phyloP scores from a whole-genome alignment of 257 asterid species.

The Plantago ovata region DNA sequence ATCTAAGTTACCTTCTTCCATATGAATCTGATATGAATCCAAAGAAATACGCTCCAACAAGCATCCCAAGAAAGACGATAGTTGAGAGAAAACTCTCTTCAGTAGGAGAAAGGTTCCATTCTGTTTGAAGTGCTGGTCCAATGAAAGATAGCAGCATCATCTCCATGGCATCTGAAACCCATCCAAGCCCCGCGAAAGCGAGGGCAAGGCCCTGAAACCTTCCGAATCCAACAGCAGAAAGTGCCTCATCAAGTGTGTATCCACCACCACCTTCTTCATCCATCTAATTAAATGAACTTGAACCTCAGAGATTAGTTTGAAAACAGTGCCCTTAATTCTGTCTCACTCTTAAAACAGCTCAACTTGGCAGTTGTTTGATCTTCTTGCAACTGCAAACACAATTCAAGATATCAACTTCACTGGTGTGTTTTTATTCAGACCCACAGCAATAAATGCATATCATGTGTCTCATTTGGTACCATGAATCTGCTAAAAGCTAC shows the following conservation, averaged over 20 bases:
- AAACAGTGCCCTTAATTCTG: too few species aligned
- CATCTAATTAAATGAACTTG: background rate
- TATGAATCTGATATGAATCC: slow-evolving; percentile 29
- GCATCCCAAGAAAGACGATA: slow-evolving; percentile 31
- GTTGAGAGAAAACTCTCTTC: slow-evolving; percentile 30
- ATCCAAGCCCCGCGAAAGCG: slow-evolving; percentile 23
- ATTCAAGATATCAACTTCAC: too few species aligned
- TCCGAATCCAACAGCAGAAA: slow-evolving; percentile 16
- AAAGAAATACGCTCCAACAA: slow-evolving; percentile 29
- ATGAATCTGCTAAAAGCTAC: too few species aligned
- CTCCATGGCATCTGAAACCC: slow-evolving; percentile 30
- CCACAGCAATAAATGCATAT: too few species aligned
- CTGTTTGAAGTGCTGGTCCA: slow-evolving; percentile 28
- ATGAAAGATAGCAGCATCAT: slow-evolving; percentile 29
- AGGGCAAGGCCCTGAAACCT: slow-evolving; percentile 23
- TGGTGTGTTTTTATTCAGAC: too few species aligned
- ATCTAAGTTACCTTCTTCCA: slow-evolving; percentile 19
- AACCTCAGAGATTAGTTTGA: too few species aligned
- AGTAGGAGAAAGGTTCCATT: slow-evolving; percentile 29
- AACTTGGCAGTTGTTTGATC: too few species aligned
- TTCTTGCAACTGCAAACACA: too few species aligned
- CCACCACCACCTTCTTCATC: too few species aligned
- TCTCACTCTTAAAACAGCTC: too few species aligned
- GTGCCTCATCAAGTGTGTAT: too few species aligned
- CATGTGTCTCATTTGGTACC: too few species aligned